Percentiles rank a stretch among this genome's conserved stretches.
Conservation (phyloP, 2,329 filamentous ascomycete genomes). For the Cordyceps tenuipes region DNA sequence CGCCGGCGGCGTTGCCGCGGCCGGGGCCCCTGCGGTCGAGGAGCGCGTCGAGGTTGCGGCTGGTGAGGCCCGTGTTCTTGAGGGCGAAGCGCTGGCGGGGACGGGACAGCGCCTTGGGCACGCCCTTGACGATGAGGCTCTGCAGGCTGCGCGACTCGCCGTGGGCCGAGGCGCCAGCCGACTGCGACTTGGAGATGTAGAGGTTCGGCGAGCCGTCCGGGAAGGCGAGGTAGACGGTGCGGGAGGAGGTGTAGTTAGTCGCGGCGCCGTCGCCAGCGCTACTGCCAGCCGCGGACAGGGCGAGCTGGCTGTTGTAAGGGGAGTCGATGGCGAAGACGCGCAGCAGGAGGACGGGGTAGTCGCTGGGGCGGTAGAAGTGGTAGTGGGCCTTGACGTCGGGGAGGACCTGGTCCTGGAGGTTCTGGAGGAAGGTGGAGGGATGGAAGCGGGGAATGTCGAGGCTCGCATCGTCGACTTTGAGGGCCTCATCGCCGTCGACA, state of each 20-base stretch:
- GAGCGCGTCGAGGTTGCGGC: slow-evolving; percentile 63
- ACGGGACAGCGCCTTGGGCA: slow-evolving; percentile 73
- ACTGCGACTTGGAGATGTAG: slow-evolving; percentile 52
- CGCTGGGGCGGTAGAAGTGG: slow-evolving; percentile 63
- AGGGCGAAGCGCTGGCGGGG: slow-evolving; percentile 65
- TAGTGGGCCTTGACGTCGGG: slow-evolving; percentile 80
- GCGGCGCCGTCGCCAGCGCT: slow-evolving; percentile 21
- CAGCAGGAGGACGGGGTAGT: slow-evolving; percentile 63
- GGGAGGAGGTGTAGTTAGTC: slow-evolving; percentile 52
- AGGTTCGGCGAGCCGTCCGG: slow-evolving; percentile 71
- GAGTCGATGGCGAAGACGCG: slow-evolving; percentile 73
- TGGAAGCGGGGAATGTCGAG: slow-evolving; percentile 63
- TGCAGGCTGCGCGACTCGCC: slow-evolving; percentile 57
- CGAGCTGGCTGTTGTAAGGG: slow-evolving; percentile 60
- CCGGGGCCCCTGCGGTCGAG: slow-evolving; percentile 61
- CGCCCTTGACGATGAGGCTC: slow-evolving; percentile 64
- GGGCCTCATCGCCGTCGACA: slow-evolving; percentile 31
- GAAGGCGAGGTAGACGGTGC: slow-evolving; percentile 72
- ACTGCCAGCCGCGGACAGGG: slow-evolving; percentile 27
- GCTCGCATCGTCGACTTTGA: slow-evolving; percentile 36
- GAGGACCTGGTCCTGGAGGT: slow-evolving; percentile 64
- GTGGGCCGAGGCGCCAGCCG: slow-evolving; percentile 30
- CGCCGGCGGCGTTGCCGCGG: slow-evolving; percentile 62
- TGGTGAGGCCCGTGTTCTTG: slow-evolving; percentile 57
- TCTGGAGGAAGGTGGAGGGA: slow-evolving; percentile 68